Evolutionary conservation across 208 protist genomes (phyloP).

Genomic region (Tritrichomonas foetus): DNA sequence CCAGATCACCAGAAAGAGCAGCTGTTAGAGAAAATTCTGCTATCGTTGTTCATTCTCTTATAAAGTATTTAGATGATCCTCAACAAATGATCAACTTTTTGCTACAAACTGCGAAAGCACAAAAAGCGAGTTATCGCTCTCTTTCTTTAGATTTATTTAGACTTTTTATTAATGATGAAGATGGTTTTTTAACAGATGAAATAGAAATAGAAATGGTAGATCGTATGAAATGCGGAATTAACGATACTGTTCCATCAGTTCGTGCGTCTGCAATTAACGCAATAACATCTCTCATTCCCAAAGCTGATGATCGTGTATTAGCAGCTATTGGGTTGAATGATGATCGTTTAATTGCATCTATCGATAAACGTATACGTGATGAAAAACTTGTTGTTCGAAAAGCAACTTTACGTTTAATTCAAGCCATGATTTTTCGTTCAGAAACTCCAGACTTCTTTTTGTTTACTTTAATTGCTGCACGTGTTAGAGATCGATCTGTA

Average conservation of each 20-base stretch:
- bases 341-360: background rate
- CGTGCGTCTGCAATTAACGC: background rate
- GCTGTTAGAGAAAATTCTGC: background rate
- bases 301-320: background rate
- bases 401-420: background rate
- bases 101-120: background rate
- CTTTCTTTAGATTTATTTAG: background rate
- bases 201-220: background rate
- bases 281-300: background rate
- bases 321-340: background rate
- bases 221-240: background rate
- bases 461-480: background rate
- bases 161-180: background rate
- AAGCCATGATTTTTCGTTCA: background rate
- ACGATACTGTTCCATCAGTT: background rate
- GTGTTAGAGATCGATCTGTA: background rate
- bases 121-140: background rate
- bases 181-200: background rate
- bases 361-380: background rate
- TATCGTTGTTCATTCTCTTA: background rate
- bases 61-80: background rate
- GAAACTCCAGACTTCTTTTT: background rate
- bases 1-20: background rate
- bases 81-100: background rate
- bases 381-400: slow-evolving; percentile 31